phyloP scores from a whole-genome alignment of 768 basidiomycete genomes.

The Auriscalpium vulgare region DNA sequence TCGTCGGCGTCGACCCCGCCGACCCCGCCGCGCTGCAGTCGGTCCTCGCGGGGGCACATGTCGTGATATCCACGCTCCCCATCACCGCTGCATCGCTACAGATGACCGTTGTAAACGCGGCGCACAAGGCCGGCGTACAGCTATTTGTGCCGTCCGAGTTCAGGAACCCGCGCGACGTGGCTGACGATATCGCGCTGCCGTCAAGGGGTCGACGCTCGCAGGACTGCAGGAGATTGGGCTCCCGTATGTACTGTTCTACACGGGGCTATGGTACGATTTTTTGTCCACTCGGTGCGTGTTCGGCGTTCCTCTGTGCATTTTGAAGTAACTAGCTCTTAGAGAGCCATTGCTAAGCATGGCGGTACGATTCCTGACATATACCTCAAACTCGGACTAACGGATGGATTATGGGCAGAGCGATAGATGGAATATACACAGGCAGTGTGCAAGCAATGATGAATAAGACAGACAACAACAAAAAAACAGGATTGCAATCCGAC shows the following conservation, averaged over 20 bases:
- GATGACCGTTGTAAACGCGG: slow-evolving; percentile 2
- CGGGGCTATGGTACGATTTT: slow-evolving; percentile 12
- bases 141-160: slow-evolving; percentile 11
- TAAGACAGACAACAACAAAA: too few relatives aligned
- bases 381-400: too few relatives aligned
- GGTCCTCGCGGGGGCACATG: slow-evolving; percentile 3
- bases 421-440: too few relatives aligned
- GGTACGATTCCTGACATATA: too few relatives aligned
- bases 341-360: too few relatives aligned
- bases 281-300: too few relatives aligned
- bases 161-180: slow-evolving; percentile 1
- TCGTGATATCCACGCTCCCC: slow-evolving; percentile 8
- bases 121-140: slow-evolving; percentile 6
- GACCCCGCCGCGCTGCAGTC: not conserved
- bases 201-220: not conserved
- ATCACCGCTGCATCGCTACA: not conserved
- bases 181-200: slow-evolving; percentile 6
- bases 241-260: slow-evolving; percentile 13
- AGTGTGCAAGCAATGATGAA: too few relatives aligned
- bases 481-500: too few relatives aligned
- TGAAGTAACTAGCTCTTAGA: too few relatives aligned
- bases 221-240: slow-evolving; percentile 4
- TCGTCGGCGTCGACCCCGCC: slow-evolving; percentile 6
- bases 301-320: too few relatives aligned
- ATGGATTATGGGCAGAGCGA: too few relatives aligned